Evolutionary conservation across 1,284 basidiomycete genomes (phyloP).

Genomic region (Pisolithus thermaeus): DNA sequence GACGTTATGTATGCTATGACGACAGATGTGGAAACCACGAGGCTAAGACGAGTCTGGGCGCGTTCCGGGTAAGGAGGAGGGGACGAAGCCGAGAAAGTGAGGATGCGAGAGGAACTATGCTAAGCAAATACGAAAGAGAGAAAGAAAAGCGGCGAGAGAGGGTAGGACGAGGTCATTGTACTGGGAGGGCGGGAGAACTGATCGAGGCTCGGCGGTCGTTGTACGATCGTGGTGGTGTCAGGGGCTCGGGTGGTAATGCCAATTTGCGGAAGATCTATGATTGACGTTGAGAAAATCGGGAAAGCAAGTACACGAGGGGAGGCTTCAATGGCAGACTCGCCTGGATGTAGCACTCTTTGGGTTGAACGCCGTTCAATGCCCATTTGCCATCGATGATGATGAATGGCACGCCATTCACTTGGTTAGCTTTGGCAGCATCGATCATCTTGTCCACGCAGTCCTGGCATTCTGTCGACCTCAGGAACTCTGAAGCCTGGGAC

Average conservation of each 20-base stretch:
- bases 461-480: slow-evolving; percentile 61
- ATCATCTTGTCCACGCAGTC: slow-evolving; percentile 67
- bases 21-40: too few species aligned
- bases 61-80: background rate
- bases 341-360: slow-evolving; percentile 66
- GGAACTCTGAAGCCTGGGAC: slow-evolving; percentile 50
- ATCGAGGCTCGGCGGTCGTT: slow-evolving; percentile 19
- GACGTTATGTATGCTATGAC: too few species aligned
- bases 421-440: slow-evolving; percentile 58
- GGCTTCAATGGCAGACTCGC: slow-evolving; percentile 32
- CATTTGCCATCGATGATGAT: slow-evolving; percentile 75
- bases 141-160: background rate
- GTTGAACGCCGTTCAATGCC: slow-evolving; percentile 72
- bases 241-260: slow-evolving; percentile 17
- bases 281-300: background rate
- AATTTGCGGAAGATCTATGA: slow-evolving; percentile 27
- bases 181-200: slow-evolving; percentile 10
- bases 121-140: too few species aligned
- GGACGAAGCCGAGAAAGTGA: background rate
- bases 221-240: slow-evolving; percentile 13
- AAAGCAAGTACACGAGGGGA: background rate
- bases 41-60: too few species aligned
- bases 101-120: background rate
- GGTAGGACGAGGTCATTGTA: slow-evolving; percentile 15
- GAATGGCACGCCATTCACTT: slow-evolving; percentile 77